Percentiles rank a stretch among this genome's conserved stretches.
phyloP scores from a whole-genome alignment of 306 rosid genomes.

The Castanopsis chinensis region DNA sequence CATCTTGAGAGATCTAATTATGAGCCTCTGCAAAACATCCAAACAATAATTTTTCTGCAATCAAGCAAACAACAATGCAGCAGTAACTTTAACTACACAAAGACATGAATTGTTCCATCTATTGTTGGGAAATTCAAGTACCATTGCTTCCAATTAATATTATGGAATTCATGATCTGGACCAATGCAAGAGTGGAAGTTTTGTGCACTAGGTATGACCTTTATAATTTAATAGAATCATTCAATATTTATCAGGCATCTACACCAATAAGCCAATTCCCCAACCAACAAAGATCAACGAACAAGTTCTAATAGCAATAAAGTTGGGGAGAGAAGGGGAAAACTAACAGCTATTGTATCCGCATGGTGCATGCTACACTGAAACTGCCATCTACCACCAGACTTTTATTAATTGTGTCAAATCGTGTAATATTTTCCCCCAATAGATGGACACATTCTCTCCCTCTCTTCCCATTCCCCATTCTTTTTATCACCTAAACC shows the following conservation, averaged over 20 bases:
- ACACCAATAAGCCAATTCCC: not conserved
- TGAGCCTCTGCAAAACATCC: not conserved
- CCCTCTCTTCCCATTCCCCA: not conserved
- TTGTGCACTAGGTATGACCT: no score
- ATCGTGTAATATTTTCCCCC: not conserved
- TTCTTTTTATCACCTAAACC: not conserved
- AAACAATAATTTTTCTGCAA: not conserved
- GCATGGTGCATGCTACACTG: not conserved
- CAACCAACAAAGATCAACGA: not conserved
- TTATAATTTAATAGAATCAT: no score
- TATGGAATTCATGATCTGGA: not conserved
- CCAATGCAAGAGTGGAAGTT: no score
- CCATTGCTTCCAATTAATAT: not conserved
- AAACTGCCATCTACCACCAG: not conserved
- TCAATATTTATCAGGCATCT: not conserved
- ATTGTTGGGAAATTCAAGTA: not conserved
- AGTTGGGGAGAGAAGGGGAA: not conserved
- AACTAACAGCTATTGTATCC: not conserved
- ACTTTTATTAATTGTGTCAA: not conserved
- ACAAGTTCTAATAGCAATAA: not conserved
- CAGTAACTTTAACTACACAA: not conserved
- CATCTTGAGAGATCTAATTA: not conserved
- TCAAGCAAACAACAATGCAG: not conserved
- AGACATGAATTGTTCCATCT: not conserved
- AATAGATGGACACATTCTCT: not conserved